A percentile compares a stretch with the other conserved stretches of the same genome.
These are phyloP conservation scores for Aegilops tauschii DNA, from an alignment of 176 grass and related monocot genomes.

Conservation along the genomic window DNA sequence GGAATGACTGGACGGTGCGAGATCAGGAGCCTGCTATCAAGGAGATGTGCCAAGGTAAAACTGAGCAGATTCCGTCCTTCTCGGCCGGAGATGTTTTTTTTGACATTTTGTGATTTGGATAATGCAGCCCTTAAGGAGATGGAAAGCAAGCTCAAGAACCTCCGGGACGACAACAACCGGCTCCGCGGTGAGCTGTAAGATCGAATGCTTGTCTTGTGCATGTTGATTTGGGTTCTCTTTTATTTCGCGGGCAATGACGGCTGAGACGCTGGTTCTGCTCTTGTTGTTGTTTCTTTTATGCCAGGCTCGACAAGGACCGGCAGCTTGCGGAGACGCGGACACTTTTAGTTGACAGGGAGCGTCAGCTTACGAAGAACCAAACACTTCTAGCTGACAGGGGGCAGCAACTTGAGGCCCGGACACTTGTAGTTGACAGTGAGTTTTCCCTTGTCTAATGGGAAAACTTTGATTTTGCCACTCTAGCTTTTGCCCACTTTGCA, in stretches of 20 bases:
- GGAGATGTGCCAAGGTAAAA: constrained; percentile 42
- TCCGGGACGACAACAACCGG: constrained; percentile 36
- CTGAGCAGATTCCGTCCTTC: background rate
- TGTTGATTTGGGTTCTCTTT: too few relatives aligned
- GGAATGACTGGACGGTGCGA: constrained; percentile 21
- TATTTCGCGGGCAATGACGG: background rate
- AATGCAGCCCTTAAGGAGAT: constrained; percentile 29
- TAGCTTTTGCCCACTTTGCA: too few relatives aligned
- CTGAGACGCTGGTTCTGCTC: background rate
- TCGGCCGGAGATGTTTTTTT: background rate
- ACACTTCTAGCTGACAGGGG: background rate
- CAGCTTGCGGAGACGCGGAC: constrained; percentile 26
- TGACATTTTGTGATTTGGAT: background rate
- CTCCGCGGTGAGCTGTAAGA: constrained; percentile 50
- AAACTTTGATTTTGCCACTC: too few relatives aligned
- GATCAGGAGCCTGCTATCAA: constrained; percentile 17
- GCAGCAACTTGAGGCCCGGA: background rate
- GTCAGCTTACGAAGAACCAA: constrained; percentile 11
- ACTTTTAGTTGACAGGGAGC: background rate
- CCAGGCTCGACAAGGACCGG: constrained; percentile 34
- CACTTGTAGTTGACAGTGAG: constrained; percentile 10
- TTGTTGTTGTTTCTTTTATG: constrained; percentile 8
- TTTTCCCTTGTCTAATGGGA: background rate
- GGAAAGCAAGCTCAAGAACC: constrained; percentile 31
- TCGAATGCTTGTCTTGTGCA: background rate